Base-by-base conservation (phyloP, 2,329 filamentous ascomycete genomes). In the Capronia americana region DNA sequence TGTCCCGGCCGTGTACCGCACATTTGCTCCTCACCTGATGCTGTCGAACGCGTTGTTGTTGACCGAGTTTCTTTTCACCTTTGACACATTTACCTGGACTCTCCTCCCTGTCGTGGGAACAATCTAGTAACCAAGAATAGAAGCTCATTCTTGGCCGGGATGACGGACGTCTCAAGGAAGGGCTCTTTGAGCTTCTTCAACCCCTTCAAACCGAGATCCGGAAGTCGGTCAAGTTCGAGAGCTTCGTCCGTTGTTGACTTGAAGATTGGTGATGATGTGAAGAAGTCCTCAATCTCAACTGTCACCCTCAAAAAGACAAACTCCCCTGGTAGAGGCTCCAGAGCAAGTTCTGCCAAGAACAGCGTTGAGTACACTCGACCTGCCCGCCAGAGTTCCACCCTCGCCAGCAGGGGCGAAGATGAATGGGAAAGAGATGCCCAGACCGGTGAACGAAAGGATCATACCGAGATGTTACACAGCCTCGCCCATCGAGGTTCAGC, bases 391-490 rank as follows among this genome's bases (percentile, higher is more conserved):
- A 44, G 55, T 53, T 66, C 68, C 3, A 44, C 67, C 20, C 60
- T 63, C 10, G 62, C 65, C 34, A 68, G 34, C 34, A 58, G 30
- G 14, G 34, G 56, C 14, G 60, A 57, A 5, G 65, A 61, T 50
- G 63, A 66, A 48, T 68, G 63, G 64, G 70, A 72, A 6, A 64
- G 67, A 30, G 72, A 73, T 51, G 66, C 66, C 26, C 67, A 73
- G 55, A 73, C 72, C 11, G 72, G 72, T n/a, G 72, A 73, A 55
- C 55, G 67, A 14, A 69, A 67, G 11, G 72, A 73, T 51, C 67
- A 72, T 54, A 73, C 72, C 2, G 70, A 73, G 30, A 66, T 73
- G 69, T 56, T 73, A 17, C 72, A 73, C 56, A 70, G 67, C 48
- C 63, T 73, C 17, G 68, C 63, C n/a, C 66, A 70, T 41, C 66